These are phyloP conservation scores for Penicillium cataractarum DNA, from an alignment of 495 filamentous ascomycete species.

Conservation along the genomic window DNA sequence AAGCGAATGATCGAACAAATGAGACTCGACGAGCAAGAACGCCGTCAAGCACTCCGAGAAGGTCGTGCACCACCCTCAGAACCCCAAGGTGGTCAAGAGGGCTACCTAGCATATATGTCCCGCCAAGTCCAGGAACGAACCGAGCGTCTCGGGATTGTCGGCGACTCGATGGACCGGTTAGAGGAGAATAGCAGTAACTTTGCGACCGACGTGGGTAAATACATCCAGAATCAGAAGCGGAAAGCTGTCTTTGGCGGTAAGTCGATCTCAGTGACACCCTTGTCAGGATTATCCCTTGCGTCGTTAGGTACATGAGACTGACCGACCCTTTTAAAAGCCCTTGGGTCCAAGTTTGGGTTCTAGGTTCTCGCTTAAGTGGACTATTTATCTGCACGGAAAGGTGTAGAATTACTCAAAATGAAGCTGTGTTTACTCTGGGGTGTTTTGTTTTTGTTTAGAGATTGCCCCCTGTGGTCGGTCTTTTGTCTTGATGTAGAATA, in stretches of 20 bases:
- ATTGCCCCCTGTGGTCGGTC: background rate
- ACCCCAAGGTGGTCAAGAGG: constrained; percentile 47
- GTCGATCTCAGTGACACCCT: constrained; percentile 15
- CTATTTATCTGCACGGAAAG: background rate
- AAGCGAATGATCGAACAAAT: constrained; percentile 73
- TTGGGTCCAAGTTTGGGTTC: constrained; percentile 51
- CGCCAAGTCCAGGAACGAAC: constrained; percentile 87
- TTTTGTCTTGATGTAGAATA: background rate
- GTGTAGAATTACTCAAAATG: background rate
- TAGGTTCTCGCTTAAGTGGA: constrained; percentile 20
- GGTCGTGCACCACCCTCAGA: constrained; percentile 31
- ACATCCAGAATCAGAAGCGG: constrained; percentile 81
- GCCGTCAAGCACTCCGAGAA: constrained; percentile 50
- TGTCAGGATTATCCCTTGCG: constrained; percentile 24
- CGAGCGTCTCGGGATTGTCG: constrained; percentile 78
- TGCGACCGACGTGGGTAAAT: constrained; percentile 86
- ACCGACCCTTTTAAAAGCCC: constrained; percentile 35
- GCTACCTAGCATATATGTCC: constrained; percentile 73
- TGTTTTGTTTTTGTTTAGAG: background rate
- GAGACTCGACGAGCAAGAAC: constrained; percentile 59
- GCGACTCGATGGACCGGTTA: constrained; percentile 80
- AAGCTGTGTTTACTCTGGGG: background rate
- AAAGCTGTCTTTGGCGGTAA: constrained; percentile 71
- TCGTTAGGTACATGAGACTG: constrained; percentile 25
- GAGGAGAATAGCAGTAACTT: constrained; percentile 79